Conservation (phyloP, 345 rosid genomes). For the Rhizophora apiculata region DNA sequence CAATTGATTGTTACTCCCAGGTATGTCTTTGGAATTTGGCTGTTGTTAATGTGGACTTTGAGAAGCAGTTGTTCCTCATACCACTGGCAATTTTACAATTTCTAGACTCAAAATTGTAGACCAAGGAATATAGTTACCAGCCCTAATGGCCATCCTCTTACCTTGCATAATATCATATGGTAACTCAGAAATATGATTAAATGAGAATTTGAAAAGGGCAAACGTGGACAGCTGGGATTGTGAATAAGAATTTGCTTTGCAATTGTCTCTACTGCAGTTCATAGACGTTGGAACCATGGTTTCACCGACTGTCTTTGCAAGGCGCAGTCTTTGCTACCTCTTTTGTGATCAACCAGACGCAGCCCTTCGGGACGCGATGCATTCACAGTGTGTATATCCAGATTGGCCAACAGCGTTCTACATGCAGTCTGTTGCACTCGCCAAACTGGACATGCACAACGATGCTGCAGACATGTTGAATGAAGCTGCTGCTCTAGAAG, state of each 20-base stretch:
- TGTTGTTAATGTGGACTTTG: not conserved
- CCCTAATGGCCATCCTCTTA: no score
- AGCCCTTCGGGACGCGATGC: constrained; percentile 96
- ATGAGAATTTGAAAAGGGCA: not conserved
- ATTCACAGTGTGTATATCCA: constrained; percentile 76
- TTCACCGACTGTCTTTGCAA: constrained; percentile 86
- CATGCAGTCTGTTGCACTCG: constrained; percentile 96
- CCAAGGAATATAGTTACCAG: no score
- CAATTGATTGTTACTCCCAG: constrained; percentile 93
- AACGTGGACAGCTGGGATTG: not conserved
- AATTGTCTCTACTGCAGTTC: constrained; percentile 47
- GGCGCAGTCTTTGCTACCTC: constrained; percentile 87
- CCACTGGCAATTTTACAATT: not conserved
- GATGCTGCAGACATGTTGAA: constrained; percentile 95
- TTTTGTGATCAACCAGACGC: constrained; percentile 82
- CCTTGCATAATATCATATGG: no score
- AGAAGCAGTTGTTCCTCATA: not conserved
- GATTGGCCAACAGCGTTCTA: constrained; percentile 96
- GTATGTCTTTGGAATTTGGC: constrained; percentile 20
- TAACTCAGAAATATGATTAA: not conserved
- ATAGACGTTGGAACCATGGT: constrained; percentile 82
- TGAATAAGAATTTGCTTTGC: not conserved
- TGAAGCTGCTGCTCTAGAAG: constrained; percentile 82
- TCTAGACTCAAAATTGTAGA: no score
- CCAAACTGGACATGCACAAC: constrained; percentile 89